A percentile compares a stretch with the other conserved stretches of the same genome.
These are phyloP conservation scores for Xylariaceae sp. DNA, from an alignment of 2,329 filamentous ascomycete genomes.

Conservation along the genomic window DNA sequence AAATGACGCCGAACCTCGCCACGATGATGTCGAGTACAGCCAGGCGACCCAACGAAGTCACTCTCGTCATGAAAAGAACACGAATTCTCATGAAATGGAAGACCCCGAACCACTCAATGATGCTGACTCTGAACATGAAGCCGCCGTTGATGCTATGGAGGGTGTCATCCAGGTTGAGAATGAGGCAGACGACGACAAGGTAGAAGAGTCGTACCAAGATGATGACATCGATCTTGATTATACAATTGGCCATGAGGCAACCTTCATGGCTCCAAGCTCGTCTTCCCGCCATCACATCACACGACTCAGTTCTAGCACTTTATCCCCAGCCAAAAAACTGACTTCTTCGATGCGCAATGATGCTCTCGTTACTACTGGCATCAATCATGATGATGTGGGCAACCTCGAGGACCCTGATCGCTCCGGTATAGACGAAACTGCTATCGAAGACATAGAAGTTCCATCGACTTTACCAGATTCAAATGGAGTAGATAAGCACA, in stretches of 20 bases:
- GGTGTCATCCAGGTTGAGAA: background rate
- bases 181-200: background rate
- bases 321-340: background rate
- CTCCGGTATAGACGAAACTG: background rate
- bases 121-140: background rate
- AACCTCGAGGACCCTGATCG: background rate
- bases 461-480: slow-evolving; percentile 19
- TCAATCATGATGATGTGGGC: background rate
- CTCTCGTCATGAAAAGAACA: slow-evolving; percentile 18
- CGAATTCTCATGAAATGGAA: background rate
- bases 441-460: slow-evolving; percentile 15
- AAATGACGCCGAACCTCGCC: background rate
- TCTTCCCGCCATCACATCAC: background rate
- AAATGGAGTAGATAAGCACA: background rate
- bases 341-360: background rate
- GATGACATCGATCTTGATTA: slow-evolving; percentile 12
- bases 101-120: background rate
- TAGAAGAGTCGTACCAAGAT: slow-evolving; percentile 9
- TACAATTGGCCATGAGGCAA: background rate
- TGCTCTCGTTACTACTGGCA: background rate
- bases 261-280: background rate
- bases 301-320: background rate
- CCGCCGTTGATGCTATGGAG: background rate
- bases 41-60: slow-evolving; percentile 20
- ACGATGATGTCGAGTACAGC: background rate